A percentile compares a stretch with the other conserved stretches of the same genome.
phyloP scores from a whole-genome alignment of 1,284 basidiomycete species.

The Jaminaea rosea region DNA sequence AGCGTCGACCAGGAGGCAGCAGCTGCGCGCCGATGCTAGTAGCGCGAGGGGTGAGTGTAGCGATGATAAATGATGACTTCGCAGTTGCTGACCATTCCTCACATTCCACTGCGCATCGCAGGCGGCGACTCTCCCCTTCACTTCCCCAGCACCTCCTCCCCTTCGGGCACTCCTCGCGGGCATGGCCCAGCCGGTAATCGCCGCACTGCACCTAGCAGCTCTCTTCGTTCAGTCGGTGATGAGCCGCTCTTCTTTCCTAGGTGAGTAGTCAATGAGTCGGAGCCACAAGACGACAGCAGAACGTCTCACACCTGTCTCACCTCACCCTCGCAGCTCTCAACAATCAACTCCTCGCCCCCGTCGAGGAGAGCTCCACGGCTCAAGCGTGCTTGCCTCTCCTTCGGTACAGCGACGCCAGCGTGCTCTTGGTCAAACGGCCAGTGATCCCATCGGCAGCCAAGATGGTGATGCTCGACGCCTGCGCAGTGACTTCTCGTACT shows the following conservation, averaged over 20 bases:
- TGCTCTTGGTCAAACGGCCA: not conserved
- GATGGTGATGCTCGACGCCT: not conserved
- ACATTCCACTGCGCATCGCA: not conserved
- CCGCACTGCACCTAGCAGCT: constrained; percentile 20
- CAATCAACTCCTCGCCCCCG: constrained; percentile 31
- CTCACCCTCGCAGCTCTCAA: constrained; percentile 17
- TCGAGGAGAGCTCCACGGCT: constrained; percentile 42
- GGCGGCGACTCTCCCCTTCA: constrained; percentile 34
- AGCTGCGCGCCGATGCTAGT: constrained; percentile 4
- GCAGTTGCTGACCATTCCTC: not conserved
- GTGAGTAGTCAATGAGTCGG: constrained; percentile 1
- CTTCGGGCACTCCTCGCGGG: constrained; percentile 24
- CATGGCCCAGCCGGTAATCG: constrained; percentile 15
- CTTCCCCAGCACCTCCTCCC: constrained; percentile 37
- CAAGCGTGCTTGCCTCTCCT: constrained; percentile 26
- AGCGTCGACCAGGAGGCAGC: constrained; percentile 13
- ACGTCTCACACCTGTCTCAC: not conserved
- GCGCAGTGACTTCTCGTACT: constrained; percentile 24
- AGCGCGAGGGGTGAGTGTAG: constrained; percentile 11
- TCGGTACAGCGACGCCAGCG: constrained; percentile 55
- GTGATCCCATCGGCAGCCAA: not conserved
- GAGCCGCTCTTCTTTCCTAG: constrained; percentile 41
- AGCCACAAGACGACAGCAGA: not conserved
- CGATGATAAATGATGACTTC: too few species aligned
- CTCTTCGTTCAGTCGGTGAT: constrained; percentile 5